Evolutionary conservation across 2,329 filamentous ascomycete species (phyloP), one percentile per base, ranked within the genome.

Genomic region (Coniochaeta sp.): DNA sequence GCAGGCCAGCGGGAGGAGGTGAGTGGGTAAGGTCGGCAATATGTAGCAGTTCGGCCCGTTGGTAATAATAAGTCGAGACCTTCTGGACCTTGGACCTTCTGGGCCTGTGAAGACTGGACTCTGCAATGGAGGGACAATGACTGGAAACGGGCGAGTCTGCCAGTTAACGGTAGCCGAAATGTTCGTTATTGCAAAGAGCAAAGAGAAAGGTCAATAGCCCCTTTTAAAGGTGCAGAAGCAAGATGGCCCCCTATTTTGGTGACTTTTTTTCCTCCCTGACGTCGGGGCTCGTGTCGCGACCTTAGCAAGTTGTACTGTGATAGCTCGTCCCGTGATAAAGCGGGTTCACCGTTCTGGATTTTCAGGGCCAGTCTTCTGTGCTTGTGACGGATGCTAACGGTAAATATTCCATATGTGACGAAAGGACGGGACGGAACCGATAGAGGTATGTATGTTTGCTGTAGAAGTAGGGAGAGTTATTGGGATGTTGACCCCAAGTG

Each of bases 1-100:
- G 35, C 35, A 40, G 35, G 16, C 18, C n/a, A 16, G 35, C 35
- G 35, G 35, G 35, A 40, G 35, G 13, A 22, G 35, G 6, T 40
- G 35, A 40, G 35, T 40, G 35, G 35, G 24, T 40, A 40, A n/a
- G n/a, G n/a, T n/a, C n/a, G 35, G 35, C 35, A 40, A 40, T n/a
- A n/a, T n/a, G n/a, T 40, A 40, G 35, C 18, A 40, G 35, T 20
- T 40, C 24, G 35, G 16, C 35, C 35, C 35, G 35, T 40, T 40
- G 35, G 35, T 40, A 40, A 40, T 40, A 40, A 40, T 40, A 40
- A 40, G 35, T 40, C 35, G 35, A 40, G 35, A 40, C n/a, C 4
- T 40, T 16, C 16, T 40, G 35, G 35, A 24, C 20, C 35, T 40
- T 40, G 35, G n/a, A n/a, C n/a, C n/a, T n/a, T n/a, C n/a, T n/a